Base-by-base conservation (phyloP, 2,329 filamentous ascomycete species). In the Calcarisporium arbuscula region DNA sequence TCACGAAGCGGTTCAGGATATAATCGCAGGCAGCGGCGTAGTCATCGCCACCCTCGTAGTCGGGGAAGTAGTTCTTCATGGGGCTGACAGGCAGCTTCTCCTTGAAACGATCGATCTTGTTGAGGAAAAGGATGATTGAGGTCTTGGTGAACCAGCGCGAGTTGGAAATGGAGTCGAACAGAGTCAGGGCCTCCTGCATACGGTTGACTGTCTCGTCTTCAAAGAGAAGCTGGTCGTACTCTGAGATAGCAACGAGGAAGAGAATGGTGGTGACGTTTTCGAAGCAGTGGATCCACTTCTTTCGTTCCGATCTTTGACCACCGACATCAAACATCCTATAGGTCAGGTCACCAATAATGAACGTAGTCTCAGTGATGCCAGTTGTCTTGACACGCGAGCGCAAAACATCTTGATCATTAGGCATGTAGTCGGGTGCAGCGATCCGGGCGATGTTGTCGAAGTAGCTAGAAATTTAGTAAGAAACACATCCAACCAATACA, bases 211-310 rank as follows among this genome's bases (percentile, higher is more conserved):
- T 95, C 72, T 95, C 89, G 57, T 95, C 89, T 60, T 95, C 89
- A 60, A 95, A 95, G 29, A 95, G 75, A 42, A 95, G 72, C 68
- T 95, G 89, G 60, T 95, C 89, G 70, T 95, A 95, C 64, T 95
- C 89, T 48, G 88, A 95, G 51, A 95, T 95, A 63, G 90, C 90
- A 48, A 95, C 90, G 36, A 95, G 69, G 80, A 95, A 95, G 25
- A 95, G 82, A 50, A 95, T 94, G 8, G 89, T 94, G 8, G 88
- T 95, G 54, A 95, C 89, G 53, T 95, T 95, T 70, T 95, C 89
- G 64, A 95, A 95, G 69, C 89, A 95, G 70, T 95, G 89, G 51
- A 95, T 95, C 89, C 89, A 95, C 78, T 95, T 95, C 83, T 95
- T 95, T 59, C 89, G 82, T 67, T 95, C 89, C 6, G 87, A 95